Evolutionary conservation across 2,329 filamentous ascomycete genomes (phyloP).

Genomic region (Paraphoma sp.): DNA sequence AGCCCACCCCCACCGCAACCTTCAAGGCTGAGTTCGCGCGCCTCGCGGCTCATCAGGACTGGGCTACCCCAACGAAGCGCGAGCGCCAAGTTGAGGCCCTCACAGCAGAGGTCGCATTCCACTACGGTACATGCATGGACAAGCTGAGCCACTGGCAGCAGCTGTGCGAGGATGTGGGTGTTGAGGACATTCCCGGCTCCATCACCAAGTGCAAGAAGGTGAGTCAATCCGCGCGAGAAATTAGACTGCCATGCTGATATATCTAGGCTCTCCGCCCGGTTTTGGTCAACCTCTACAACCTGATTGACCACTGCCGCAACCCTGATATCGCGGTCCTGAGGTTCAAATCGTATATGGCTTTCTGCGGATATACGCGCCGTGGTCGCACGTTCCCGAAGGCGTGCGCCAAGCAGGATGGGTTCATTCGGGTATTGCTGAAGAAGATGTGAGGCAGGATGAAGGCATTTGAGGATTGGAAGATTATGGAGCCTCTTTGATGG

Average conservation of each 20-base stretch:
- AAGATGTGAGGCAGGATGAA: neutral
- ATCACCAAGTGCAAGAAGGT: constrained; percentile 39
- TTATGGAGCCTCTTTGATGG: neutral
- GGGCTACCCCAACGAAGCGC: constrained; percentile 2
- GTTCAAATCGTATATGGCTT: constrained; percentile 20
- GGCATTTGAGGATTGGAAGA: neutral
- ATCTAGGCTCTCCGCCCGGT: constrained; percentile 23
- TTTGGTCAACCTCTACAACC: constrained; percentile 32
- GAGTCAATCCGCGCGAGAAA: neutral
- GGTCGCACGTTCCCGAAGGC: constrained; percentile 23
- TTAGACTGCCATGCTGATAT: constrained; percentile 3
- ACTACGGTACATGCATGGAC: constrained; percentile 19
- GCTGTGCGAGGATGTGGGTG: constrained; percentile 31
- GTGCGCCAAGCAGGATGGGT: constrained; percentile 30
- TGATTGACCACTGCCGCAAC: constrained; percentile 33
- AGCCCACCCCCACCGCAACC: constrained; percentile 15
- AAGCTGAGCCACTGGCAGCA: constrained; percentile 32
- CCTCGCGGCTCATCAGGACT: constrained; percentile 19
- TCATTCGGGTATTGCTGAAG: constrained; percentile 24
- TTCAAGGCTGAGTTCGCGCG: constrained; percentile 28
- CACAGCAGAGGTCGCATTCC: constrained; percentile 24
- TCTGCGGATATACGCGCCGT: constrained; percentile 19
- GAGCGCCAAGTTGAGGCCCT: constrained; percentile 16
- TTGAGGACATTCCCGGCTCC: constrained; percentile 20
- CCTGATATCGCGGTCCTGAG: constrained; percentile 13